These are phyloP conservation scores for Fusarium udum DNA, from an alignment of 2,329 filamentous ascomycete genomes.

Conservation along the genomic window DNA sequence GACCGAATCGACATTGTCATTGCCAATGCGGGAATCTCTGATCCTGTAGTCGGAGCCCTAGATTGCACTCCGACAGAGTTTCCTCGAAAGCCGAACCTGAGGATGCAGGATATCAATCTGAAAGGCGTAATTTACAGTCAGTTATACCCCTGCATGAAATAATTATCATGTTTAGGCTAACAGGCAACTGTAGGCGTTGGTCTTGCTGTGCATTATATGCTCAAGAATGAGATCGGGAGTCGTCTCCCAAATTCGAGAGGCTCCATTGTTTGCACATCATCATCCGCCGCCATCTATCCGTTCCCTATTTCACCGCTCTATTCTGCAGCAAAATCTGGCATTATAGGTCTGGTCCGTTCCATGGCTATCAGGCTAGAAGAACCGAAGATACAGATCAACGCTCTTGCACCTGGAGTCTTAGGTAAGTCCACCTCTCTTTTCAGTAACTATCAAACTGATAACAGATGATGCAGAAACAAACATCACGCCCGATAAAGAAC, in stretches of 20 bases:
- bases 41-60: background rate
- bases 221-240: background rate
- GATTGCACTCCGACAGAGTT: background rate
- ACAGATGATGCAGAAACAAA: background rate
- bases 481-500: background rate
- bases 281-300: background rate
- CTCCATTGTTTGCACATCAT: conserved; percentile 1
- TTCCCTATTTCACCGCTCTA: background rate
- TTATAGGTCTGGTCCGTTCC: background rate
- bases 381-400: background rate
- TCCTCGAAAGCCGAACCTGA: background rate
- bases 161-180: background rate
- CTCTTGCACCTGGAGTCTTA: background rate
- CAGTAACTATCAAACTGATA: background rate
- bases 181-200: background rate
- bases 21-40: background rate
- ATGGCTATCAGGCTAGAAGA: background rate
- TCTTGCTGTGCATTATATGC: background rate
- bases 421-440: background rate
- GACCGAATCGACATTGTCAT: background rate
- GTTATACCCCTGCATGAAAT: no score
- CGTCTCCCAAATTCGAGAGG: background rate
- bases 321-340: rapidly evolving
- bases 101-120: background rate
- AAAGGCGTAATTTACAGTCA: background rate